These are phyloP conservation scores for Rhinocladiella similis DNA, from an alignment of 2,329 filamentous ascomycete species.

Conservation along the genomic window DNA sequence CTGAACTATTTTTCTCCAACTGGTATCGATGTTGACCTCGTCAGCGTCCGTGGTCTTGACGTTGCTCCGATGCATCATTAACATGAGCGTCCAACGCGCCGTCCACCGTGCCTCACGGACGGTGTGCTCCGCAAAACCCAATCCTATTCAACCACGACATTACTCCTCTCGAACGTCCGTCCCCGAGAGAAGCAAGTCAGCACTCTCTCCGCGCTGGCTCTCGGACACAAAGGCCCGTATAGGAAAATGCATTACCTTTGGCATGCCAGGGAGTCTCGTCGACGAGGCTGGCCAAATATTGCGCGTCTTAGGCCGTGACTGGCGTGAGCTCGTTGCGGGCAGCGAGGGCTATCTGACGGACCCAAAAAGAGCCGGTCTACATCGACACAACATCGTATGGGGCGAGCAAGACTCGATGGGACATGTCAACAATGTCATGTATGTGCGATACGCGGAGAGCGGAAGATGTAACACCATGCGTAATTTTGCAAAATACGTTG, in stretches of 20 bases:
- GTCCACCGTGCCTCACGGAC: conserved; percentile 7
- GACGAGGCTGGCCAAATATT: conserved; percentile 61
- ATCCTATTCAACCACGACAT: background rate
- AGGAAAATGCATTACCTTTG: conserved; percentile 75
- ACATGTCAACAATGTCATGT: conserved; percentile 85
- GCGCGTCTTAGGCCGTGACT: conserved; percentile 61
- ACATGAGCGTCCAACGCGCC: conserved; percentile 17
- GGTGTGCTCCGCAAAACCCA: background rate
- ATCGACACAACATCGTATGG: conserved; percentile 71
- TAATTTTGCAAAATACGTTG: conserved; percentile 65
- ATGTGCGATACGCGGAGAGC: conserved; percentile 80
- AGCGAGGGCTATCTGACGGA: conserved; percentile 73
- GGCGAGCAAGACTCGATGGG: conserved; percentile 65
- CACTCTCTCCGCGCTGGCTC: conserved; percentile 64
- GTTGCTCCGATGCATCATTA: conserved; percentile 4
- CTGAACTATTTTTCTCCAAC: background rate
- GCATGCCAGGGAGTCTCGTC: conserved; percentile 60
- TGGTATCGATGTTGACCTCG: background rate
- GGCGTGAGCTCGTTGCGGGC: conserved; percentile 71
- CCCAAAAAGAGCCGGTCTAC: conserved; percentile 61
- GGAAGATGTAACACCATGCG: conserved; percentile 75
- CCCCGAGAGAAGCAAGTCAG: conserved; percentile 61
- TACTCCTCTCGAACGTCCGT: conserved; percentile 59
- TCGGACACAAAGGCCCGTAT: conserved; percentile 66
- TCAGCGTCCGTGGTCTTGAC: background rate